Evolutionary conservation across 164 flowering plant species (phyloP), one percentile per base, ranked within the genome.

Genomic region (Akebia trifoliata): DNA sequence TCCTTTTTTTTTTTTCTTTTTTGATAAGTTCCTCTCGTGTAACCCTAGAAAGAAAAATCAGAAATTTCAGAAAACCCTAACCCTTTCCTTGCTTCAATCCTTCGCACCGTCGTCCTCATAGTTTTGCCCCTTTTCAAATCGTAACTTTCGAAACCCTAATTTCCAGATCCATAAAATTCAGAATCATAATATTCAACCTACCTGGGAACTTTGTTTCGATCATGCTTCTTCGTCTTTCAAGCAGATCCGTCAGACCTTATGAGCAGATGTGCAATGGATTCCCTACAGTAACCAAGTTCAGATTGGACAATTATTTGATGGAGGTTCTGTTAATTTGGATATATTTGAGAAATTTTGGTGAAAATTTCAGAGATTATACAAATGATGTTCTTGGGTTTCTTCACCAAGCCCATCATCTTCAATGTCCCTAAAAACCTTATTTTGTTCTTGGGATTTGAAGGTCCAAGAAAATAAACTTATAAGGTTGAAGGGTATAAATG

Each of bases 261-360:
- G 61, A 71, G 54, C 82, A 76, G 15, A 60, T 80, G 75, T 85
- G 87, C 0, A 87, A 82, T 64, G 94, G 89, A 8, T 92, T 68
- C 46, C 63, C 72, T 53, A 48, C 62, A 67, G 75, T 74, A 55
- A n/a, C n/a, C n/a, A n/a, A n/a, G n/a, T n/a, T n/a, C n/a, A n/a
- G n/a, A n/a, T n/a, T n/a, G n/a, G n/a, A n/a, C n/a, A n/a, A n/a
- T n/a, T n/a, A n/a, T n/a, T n/a, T n/a, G n/a, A n/a, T n/a, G n/a
- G n/a, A n/a, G n/a, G n/a, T n/a, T n/a, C n/a, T n/a, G n/a, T n/a
- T n/a, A n/a, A n/a, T n/a, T n/a, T n/a, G n/a, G n/a, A n/a, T n/a
- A n/a, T n/a, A n/a, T n/a, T n/a, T n/a, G n/a, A n/a, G n/a, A n/a
- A n/a, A n/a, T n/a, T n/a, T n/a, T n/a, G n/a, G n/a, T n/a, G n/a